Conservation (phyloP, 768 basidiomycete genomes). For the Mycena indigotica region DNA sequence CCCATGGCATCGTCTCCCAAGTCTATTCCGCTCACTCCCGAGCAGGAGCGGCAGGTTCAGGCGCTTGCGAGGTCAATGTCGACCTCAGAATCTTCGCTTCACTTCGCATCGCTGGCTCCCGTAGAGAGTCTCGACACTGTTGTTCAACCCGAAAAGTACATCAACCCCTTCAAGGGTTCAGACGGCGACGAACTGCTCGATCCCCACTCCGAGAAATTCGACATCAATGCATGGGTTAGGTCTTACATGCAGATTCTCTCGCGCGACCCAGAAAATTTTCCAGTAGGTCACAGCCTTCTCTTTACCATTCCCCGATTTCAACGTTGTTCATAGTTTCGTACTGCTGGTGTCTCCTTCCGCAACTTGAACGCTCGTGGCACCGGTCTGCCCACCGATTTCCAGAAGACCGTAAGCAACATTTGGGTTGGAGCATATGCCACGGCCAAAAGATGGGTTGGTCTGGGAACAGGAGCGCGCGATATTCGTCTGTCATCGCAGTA, state of each 20-base stretch:
- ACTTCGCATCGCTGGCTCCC: not conserved
- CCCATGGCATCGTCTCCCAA: no score
- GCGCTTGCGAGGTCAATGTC: slow-evolving; percentile 1
- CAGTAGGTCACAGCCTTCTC: slow-evolving; percentile 9
- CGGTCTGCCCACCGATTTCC: slow-evolving; percentile 38
- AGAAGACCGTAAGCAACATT: slow-evolving; percentile 43
- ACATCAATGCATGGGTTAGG: slow-evolving; percentile 36
- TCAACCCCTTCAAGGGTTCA: slow-evolving; percentile 30
- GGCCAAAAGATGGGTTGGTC: slow-evolving; percentile 22
- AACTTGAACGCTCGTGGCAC: slow-evolving; percentile 37
- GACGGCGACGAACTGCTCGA: slow-evolving; percentile 32
- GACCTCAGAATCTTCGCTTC: not conserved
- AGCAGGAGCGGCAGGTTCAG: not conserved
- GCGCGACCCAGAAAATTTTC: slow-evolving; percentile 29
- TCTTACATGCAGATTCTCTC: slow-evolving; percentile 28
- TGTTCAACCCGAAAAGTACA: not conserved
- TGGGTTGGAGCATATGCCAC: slow-evolving; percentile 24
- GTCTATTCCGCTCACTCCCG: not conserved
- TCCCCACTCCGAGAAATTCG: slow-evolving; percentile 38
- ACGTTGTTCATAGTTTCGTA: slow-evolving; percentile 7
- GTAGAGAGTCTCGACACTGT: not conserved
- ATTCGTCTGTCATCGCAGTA: slow-evolving; percentile 21
- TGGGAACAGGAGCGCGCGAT: slow-evolving; percentile 21
- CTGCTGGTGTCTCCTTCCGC: slow-evolving; percentile 40
- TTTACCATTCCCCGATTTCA: not conserved